Evolutionary conservation across 1,284 basidiomycete genomes (phyloP).

Genomic region (Sanghuangporus sanghuang): DNA sequence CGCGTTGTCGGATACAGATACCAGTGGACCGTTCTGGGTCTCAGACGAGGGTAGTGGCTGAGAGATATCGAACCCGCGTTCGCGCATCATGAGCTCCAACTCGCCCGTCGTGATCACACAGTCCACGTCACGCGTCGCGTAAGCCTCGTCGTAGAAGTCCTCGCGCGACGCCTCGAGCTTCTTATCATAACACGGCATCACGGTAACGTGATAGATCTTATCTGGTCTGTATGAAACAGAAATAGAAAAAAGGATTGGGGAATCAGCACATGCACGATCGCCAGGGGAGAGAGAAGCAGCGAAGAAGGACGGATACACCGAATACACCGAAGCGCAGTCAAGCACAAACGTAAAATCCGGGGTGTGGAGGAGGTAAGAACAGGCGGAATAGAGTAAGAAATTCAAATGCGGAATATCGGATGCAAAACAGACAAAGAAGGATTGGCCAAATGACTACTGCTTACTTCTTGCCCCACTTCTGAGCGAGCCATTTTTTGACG

Average conservation of each 20-base stretch:
- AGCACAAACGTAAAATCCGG: not conserved
- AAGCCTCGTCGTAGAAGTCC: conserved; percentile 81
- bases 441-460: conserved; percentile 26
- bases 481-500: conserved; percentile 82
- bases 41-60: not conserved
- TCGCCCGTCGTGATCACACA: conserved; percentile 98
- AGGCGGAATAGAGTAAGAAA: not conserved
- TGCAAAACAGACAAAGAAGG: not conserved
- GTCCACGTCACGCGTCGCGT: conserved; percentile 88
- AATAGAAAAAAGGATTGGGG: not conserved
- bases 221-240: conserved; percentile 49
- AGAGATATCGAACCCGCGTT: conserved; percentile 60
- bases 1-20: not conserved
- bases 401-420: not conserved
- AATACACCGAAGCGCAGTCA: not conserved
- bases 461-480: conserved; percentile 59
- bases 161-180: conserved; percentile 95
- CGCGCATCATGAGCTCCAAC: conserved; percentile 80
- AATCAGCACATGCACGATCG: conserved; percentile 3
- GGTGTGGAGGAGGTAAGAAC: not conserved
- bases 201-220: conserved; percentile 90
- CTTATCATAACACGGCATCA: conserved; percentile 99
- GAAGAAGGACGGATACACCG: not conserved
- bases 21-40: not conserved
- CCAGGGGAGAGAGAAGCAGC: not conserved